Percentiles rank a stretch among this genome's conserved stretches.
These are phyloP conservation scores for Musa balbisiana DNA, from an alignment of 202 grass and related monocot genomes.

Conservation along the genomic window DNA sequence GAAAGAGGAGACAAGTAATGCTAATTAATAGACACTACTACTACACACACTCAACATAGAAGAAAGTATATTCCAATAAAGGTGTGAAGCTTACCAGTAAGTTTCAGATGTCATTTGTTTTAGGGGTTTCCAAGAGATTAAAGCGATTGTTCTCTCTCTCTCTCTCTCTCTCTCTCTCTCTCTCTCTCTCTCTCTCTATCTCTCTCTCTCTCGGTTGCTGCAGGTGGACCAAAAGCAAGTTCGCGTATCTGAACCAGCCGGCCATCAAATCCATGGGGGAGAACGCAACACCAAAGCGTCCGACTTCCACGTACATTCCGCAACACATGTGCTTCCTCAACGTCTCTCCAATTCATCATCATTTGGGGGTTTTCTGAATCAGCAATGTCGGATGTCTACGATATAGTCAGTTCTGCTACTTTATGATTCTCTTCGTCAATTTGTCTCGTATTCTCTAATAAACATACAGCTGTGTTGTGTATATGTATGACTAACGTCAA, in stretches of 20 bases:
- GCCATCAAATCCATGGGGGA: conserved; percentile 44
- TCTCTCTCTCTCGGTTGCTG: conserved; percentile 8
- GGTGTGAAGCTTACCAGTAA: too few species aligned
- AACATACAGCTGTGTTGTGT: too few species aligned
- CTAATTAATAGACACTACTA: too few species aligned
- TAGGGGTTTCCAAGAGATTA: too few species aligned
- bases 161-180: not conserved
- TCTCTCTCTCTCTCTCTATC: not conserved
- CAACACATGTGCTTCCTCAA: conserved; percentile 31
- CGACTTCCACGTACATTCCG: conserved; percentile 34
- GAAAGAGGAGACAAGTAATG: too few species aligned
- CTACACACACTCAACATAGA: too few species aligned
- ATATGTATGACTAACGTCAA: too few species aligned
- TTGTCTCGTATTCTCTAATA: too few species aligned
- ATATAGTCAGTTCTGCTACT: not conserved
- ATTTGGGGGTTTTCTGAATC: conserved; percentile 30
- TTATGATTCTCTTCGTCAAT: too few species aligned
- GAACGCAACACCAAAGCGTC: conserved; percentile 15
- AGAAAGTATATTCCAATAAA: too few species aligned
- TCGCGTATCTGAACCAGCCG: conserved; percentile 84
- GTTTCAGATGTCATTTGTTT: too few species aligned
- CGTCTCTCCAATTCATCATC: conserved; percentile 22
- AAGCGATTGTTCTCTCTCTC: not conserved
- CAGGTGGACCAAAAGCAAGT: conserved; percentile 83
- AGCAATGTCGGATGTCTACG: not conserved